phyloP scores from a whole-genome alignment of 805 yeast species.

The Suhomyces kilbournensis region DNA sequence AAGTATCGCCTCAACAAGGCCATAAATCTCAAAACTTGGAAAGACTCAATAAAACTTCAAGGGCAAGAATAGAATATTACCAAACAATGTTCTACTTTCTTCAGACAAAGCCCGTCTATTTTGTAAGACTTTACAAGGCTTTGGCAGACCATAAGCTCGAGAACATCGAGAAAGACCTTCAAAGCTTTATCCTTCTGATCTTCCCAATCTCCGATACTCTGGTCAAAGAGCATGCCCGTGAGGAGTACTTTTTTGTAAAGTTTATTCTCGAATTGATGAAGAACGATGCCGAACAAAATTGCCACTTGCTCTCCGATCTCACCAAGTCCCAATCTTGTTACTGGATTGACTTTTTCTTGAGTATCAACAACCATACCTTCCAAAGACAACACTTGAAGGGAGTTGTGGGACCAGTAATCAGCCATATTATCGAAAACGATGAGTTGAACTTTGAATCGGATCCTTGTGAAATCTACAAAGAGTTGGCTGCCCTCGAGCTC shows the following conservation, averaged over 20 bases:
- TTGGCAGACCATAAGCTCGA: slow-evolving; percentile 13
- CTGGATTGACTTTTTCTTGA: slow-evolving; percentile 46
- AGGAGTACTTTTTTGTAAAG: slow-evolving; percentile 64
- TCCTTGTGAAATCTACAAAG: slow-evolving; percentile 57
- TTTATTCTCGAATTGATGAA: slow-evolving; percentile 49
- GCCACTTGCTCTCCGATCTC: slow-evolving; percentile 31
- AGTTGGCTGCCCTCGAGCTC: slow-evolving; percentile 37
- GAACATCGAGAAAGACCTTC: slow-evolving; percentile 16
- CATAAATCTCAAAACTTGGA: slow-evolving; percentile 24
- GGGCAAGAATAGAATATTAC: slow-evolving; percentile 59
- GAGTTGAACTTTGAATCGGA: slow-evolving; percentile 73
- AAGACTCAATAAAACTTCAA: slow-evolving; percentile 37
- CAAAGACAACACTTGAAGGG: slow-evolving; percentile 46
- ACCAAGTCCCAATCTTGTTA: slow-evolving; percentile 34
- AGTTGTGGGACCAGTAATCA: slow-evolving; percentile 38
- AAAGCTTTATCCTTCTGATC: slow-evolving; percentile 20
- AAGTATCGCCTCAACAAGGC: slow-evolving; percentile 19
- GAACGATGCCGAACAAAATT: slow-evolving; percentile 33
- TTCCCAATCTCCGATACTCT: slow-evolving; percentile 32
- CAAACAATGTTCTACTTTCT: slow-evolving; percentile 77
- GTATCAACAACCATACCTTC: slow-evolving; percentile 45
- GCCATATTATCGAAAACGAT: slow-evolving; percentile 42
- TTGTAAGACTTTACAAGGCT: slow-evolving; percentile 51
- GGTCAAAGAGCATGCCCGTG: slow-evolving; percentile 50
- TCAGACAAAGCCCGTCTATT: slow-evolving; percentile 78